Evolutionary conservation across 2,329 filamentous ascomycete species (phyloP), one percentile per base, ranked within the genome.

Genomic region (Blumeriella jaapii): DNA sequence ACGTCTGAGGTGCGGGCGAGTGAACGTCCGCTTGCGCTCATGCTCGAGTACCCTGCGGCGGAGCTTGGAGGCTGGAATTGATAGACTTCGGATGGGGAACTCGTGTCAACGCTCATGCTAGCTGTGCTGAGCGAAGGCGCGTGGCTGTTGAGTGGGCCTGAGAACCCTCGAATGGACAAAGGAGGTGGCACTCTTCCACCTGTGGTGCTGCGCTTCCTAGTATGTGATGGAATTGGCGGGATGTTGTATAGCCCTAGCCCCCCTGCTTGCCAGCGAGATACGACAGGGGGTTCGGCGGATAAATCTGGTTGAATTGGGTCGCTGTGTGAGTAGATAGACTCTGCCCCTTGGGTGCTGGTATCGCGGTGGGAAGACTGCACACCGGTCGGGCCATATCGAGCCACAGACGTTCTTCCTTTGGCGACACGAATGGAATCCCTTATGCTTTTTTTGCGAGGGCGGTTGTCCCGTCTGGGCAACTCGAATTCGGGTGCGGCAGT

Each of bases 401-500:
- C 57, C 14, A 55, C 48, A 20, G 53, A 49, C 12, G 61, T 60
- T 24, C 66, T 64, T 29, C 79, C 75, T 61, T 95, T 95, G 9
- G 87, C 85, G 14, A 95, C 67, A 29, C 83, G 76, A 42, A 95
- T 93, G 0, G 87, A 94, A 59, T 96, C 87, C 30, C 85, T 76
- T 46, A 94, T 89, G 4, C 68, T 69, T 13, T 39, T 39, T 34
- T 48, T 53, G 26, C 50, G 32, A 53, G 54, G 30, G 58, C 59
- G 61, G 39, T 28, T 48, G 27, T 27, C 45, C 46, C 34, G 50
- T 40, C 40, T 48, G 6, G 51, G 46, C 3, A 50, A 30, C 40
- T 55, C 69, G 46, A 68, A 70, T 18, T 72, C 64, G 0, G 68
- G 66, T 2, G 68, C 52, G 2, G 39, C 35, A 3, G 63, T 60